Evolutionary conservation across 148 eudicot genomes (phyloP).

Genomic region (Rhododendron henanense): DNA sequence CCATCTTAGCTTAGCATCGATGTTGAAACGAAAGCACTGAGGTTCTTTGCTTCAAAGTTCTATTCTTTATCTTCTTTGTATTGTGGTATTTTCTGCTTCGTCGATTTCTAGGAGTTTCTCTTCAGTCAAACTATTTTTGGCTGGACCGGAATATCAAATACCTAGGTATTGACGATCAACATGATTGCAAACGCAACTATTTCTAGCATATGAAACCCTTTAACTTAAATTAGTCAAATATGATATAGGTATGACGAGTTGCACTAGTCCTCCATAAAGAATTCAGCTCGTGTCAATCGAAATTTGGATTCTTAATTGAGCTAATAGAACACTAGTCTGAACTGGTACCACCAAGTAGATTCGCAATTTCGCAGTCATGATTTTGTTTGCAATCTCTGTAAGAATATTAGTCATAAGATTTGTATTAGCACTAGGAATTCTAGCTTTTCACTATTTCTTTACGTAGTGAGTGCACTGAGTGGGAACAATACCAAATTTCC

Average conservation of each 20-base stretch:
- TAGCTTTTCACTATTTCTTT: neutral
- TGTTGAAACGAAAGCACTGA: neutral
- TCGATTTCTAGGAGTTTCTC: neutral
- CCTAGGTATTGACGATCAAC: neutral
- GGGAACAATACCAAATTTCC: neutral
- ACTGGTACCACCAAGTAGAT: neutral
- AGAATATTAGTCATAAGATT: neutral
- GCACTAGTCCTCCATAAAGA: neutral
- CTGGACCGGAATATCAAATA: neutral
- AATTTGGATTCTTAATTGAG: neutral
- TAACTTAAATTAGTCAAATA: neutral
- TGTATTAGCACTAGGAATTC: neutral
- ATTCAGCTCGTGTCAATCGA: neutral
- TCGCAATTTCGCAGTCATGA: neutral
- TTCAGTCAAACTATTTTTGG: neutral
- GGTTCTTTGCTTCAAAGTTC: neutral
- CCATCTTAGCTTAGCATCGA: neutral
- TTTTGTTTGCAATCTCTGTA: neutral
- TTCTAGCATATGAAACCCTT: neutral
- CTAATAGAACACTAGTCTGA: neutral
- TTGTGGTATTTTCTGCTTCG: neutral
- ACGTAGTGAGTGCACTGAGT: neutral
- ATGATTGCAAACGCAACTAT: neutral
- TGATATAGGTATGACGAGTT: neutral
- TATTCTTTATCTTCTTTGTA: neutral